Evolutionary conservation across 139 green algal genomes (phyloP).

Genomic region (Chlorella sp.): DNA sequence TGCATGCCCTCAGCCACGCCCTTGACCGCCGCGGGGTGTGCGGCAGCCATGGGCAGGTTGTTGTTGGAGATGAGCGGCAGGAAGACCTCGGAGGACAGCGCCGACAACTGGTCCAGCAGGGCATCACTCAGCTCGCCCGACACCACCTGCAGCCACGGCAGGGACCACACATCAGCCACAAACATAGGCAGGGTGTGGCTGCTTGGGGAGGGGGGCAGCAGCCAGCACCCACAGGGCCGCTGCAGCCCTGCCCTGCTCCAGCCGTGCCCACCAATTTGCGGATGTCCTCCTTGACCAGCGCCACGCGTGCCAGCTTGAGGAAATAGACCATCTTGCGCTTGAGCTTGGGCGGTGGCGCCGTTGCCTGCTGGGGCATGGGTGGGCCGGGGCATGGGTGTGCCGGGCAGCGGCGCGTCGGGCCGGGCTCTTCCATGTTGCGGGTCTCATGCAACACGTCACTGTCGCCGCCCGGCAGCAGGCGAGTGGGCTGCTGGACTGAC

Average conservation of each 20-base stretch:
- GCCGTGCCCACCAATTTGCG: constrained; percentile 55
- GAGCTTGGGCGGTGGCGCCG: constrained; percentile 64
- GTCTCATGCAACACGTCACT: too few species aligned
- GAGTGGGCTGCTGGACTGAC: too few species aligned
- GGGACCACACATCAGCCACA: too few species aligned
- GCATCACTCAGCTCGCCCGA: constrained; percentile 80
- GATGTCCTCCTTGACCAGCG: constrained; percentile 75
- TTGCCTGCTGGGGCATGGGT: too few species aligned
- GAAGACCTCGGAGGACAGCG: constrained; percentile 82
- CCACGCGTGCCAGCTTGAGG: constrained; percentile 66
- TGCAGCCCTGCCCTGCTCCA: too few species aligned
- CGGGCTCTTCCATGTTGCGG: too few species aligned
- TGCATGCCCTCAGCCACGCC: constrained; percentile 89
- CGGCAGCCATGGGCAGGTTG: constrained; percentile 40
- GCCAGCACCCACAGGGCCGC: neutral
- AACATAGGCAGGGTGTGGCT: neutral
- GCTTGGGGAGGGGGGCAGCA: neutral
- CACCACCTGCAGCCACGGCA: constrained; percentile 57
- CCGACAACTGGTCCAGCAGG: constrained; percentile 78
- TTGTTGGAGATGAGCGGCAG: constrained; percentile 82
- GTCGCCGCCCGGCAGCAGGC: too few species aligned
- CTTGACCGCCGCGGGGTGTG: constrained; percentile 84
- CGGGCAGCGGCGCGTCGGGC: too few species aligned
- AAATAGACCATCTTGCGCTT: constrained; percentile 89
- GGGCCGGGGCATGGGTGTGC: too few species aligned